Evolutionary conservation across 768 basidiomycete species (phyloP).

Genomic region (Hericium alpestre): DNA sequence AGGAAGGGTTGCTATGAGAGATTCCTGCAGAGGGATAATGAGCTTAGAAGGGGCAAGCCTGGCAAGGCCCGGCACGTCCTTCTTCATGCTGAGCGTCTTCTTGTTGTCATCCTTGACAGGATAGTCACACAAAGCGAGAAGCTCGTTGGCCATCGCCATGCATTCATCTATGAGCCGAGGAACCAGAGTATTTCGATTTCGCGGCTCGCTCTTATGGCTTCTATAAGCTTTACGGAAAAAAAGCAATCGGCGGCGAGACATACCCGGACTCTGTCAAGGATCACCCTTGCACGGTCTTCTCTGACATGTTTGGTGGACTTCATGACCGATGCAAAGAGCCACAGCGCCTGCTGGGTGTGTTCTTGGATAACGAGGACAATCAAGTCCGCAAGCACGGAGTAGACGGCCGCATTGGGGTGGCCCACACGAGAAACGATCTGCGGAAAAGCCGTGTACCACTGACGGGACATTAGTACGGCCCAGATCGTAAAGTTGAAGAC

Average conservation of each 20-base stretch:
- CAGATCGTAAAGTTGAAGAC: conserved; percentile 5
- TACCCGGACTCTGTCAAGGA: conserved; percentile 55
- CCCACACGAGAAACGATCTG: conserved; percentile 93
- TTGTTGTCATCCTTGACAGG: conserved; percentile 29
- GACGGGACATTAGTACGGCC: conserved; percentile 3
- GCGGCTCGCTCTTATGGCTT: conserved; percentile 32
- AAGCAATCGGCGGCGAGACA: conserved; percentile 6
- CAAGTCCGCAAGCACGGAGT: conserved; percentile 46
- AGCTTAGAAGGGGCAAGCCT: conserved; percentile 51
- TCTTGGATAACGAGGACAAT: conserved; percentile 65
- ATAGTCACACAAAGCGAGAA: conserved; percentile 58
- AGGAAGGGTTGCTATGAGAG: conserved; percentile 82
- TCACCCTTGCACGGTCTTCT: conserved; percentile 40
- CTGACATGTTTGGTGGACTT: conserved; percentile 69
- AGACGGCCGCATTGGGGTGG: conserved; percentile 55
- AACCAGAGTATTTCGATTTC: conserved; percentile 36
- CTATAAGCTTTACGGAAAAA: background rate
- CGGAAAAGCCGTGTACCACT: conserved; percentile 96
- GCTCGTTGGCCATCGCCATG: conserved; percentile 53
- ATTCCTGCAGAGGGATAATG: conserved; percentile 89
- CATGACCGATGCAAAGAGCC: conserved; percentile 83
- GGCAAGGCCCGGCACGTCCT: conserved; percentile 43
- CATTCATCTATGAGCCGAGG: conserved; percentile 33
- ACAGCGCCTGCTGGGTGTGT: conserved; percentile 86
- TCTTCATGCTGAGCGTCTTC: conserved; percentile 36